Conservation (phyloP, 2,329 filamentous ascomycete genomes). For the Scytalidium sp. region DNA sequence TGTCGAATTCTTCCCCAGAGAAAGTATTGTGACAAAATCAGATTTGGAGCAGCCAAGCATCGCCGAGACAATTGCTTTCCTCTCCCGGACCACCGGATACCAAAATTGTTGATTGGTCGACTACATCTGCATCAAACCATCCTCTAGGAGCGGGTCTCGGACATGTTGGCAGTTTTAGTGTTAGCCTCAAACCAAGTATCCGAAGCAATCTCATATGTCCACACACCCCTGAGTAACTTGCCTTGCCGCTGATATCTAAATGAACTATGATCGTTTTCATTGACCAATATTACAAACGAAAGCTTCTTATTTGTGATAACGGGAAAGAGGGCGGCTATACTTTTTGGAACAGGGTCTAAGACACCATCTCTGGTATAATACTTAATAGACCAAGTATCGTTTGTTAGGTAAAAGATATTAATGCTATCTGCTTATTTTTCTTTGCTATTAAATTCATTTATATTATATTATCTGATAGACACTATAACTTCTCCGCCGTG, state of each 20-base stretch:
- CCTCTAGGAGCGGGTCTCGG: conserved; percentile 30
- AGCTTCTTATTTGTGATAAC: conserved; percentile 15
- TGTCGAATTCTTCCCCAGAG: too few species aligned
- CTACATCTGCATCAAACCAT: conserved; percentile 37
- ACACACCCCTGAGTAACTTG: conserved; percentile 37
- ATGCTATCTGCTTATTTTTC: conserved; percentile 55
- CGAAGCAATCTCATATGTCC: conserved; percentile 34
- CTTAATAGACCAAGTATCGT: conserved; percentile 24
- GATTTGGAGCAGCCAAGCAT: conserved; percentile 33
- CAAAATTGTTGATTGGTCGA: conserved; percentile 21
- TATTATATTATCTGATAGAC: conserved; percentile 56
- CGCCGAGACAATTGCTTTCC: conserved; percentile 33
- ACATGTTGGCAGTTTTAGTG: conserved; percentile 4
- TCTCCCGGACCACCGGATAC: conserved; percentile 37
- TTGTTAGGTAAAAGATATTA: conserved; percentile 36
- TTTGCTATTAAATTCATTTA: conserved; percentile 62
- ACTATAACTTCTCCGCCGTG: conserved; percentile 58
- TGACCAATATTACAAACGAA: conserved; percentile 36
- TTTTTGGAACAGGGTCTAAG: conserved; percentile 28
- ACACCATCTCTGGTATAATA: conserved; percentile 22
- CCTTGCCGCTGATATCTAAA: conserved; percentile 37
- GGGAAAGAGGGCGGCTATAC: conserved; percentile 26
- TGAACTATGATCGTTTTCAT: conserved; percentile 34
- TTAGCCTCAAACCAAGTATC: conserved; percentile 26
- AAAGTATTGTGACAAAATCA: too few species aligned